Percentiles rank a stretch among this genome's conserved stretches.
Conservation (phyloP, 306 rosid species). For the Acmispon strigosus region DNA sequence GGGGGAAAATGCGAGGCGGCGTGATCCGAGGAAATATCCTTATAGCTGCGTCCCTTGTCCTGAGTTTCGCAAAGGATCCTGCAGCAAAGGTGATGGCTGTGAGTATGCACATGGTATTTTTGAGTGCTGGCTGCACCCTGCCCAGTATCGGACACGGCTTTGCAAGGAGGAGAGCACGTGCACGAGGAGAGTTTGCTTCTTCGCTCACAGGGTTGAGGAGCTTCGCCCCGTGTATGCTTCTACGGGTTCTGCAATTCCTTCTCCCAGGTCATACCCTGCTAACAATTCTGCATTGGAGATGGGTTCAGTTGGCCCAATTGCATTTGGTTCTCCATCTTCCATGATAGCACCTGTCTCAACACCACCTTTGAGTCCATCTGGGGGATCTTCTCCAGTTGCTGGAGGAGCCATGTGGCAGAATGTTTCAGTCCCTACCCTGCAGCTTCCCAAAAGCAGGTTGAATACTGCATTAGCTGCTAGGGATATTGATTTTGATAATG, state of each 20-base stretch:
- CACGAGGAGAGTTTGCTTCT: constrained; percentile 75
- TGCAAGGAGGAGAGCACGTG: constrained; percentile 84
- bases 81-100: constrained; percentile 74
- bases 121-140: constrained; percentile 97
- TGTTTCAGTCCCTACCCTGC: constrained; percentile 50
- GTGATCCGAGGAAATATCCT: constrained; percentile 71
- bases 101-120: constrained; percentile 93
- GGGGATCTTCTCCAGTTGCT: constrained; percentile 48
- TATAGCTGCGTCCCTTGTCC: constrained; percentile 93
- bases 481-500: constrained; percentile 46
- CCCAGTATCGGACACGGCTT: constrained; percentile 79
- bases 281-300: constrained; percentile 43
- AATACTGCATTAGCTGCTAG: constrained; percentile 50
- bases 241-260: constrained; percentile 82
- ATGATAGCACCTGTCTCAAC: constrained; percentile 38
- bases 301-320: constrained; percentile 26
- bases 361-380: constrained; percentile 52
- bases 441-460: constrained; percentile 56
- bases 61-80: constrained; percentile 70
- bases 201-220: constrained; percentile 79
- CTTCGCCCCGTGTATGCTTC: constrained; percentile 84
- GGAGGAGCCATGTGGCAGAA: constrained; percentile 55
- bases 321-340: constrained; percentile 62
- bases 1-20: constrained; percentile 84
- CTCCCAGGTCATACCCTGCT: constrained; percentile 47